Conservation (phyloP, 106 monocot genomes). For the Agapanthus africanus region DNA sequence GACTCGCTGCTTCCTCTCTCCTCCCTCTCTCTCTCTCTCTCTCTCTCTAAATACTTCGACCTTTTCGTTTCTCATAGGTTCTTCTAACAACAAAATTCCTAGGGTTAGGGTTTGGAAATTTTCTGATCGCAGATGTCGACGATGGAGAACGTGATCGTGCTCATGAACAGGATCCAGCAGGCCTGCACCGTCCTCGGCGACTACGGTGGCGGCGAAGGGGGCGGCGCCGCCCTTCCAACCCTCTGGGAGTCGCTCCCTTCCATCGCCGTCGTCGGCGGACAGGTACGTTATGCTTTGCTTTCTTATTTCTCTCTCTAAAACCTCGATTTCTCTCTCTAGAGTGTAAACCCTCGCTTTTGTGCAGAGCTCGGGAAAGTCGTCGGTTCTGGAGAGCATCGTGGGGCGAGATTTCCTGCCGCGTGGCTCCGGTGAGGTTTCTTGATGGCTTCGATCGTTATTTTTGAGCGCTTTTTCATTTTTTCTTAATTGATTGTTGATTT, state of each 20-base stretch:
- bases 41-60: too few relatives aligned
- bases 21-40: too few relatives aligned
- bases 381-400: constrained; percentile 70
- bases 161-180: constrained; percentile 61
- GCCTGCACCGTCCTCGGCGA: constrained; percentile 73
- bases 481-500: constrained; percentile 9
- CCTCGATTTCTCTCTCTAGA: background rate
- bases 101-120: constrained; percentile 8
- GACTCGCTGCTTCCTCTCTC: background rate
- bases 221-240: constrained; percentile 12
- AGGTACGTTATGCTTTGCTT: background rate
- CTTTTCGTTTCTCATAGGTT: background rate
- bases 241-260: constrained; percentile 28
- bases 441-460: background rate
- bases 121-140: constrained; percentile 12
- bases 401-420: constrained; percentile 66
- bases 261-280: constrained; percentile 24
- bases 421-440: constrained; percentile 39
- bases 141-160: constrained; percentile 47
- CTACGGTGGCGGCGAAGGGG: constrained; percentile 29
- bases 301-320: constrained; percentile 6
- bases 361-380: constrained; percentile 75
- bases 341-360: background rate
- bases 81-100: background rate
- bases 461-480: constrained; percentile 3